Percentiles rank a stretch among this genome's conserved stretches.
phyloP scores from a whole-genome alignment of 495 filamentous ascomycete species.

The Margaritispora aquatica region DNA sequence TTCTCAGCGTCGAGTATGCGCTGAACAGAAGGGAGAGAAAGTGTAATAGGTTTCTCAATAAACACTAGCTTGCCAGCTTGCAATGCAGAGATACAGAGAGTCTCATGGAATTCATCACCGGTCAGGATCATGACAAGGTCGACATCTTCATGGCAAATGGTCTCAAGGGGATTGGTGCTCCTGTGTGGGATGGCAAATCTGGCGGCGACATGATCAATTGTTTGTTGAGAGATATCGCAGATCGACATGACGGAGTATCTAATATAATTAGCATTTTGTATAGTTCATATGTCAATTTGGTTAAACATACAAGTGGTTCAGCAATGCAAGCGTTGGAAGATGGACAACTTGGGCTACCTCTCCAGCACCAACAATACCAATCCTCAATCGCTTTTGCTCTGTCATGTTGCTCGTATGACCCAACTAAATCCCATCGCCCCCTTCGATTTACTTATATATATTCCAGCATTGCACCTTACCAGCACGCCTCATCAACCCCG shows the following conservation, averaged over 20 bases:
- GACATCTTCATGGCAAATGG: slow-evolving; percentile 27
- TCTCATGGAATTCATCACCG: slow-evolving; percentile 44
- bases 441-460: too few species aligned
- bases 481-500: too few species aligned
- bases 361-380: slow-evolving; percentile 45
- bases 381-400: slow-evolving; percentile 12
- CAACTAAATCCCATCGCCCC: too few species aligned
- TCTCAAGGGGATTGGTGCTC: slow-evolving; percentile 1
- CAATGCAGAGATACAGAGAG: slow-evolving; percentile 42
- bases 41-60: slow-evolving; percentile 47
- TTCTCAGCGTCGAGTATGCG: slow-evolving; percentile 26
- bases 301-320: not conserved
- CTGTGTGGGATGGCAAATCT: slow-evolving; percentile 4
- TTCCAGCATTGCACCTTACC: too few species aligned
- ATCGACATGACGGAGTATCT: slow-evolving; percentile 1
- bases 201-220: slow-evolving; percentile 6
- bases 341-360: slow-evolving; percentile 42
- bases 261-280: not conserved
- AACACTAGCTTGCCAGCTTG: slow-evolving; percentile 46
- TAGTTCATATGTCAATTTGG: not conserved
- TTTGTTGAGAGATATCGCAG: slow-evolving; percentile 17
- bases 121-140: slow-evolving; percentile 47
- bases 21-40: not conserved
- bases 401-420: too few species aligned
- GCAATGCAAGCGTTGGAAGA: slow-evolving; percentile 1